Conservation (phyloP, 2,329 filamentous ascomycete genomes). For the Purpureocillium lavendulum region DNA sequence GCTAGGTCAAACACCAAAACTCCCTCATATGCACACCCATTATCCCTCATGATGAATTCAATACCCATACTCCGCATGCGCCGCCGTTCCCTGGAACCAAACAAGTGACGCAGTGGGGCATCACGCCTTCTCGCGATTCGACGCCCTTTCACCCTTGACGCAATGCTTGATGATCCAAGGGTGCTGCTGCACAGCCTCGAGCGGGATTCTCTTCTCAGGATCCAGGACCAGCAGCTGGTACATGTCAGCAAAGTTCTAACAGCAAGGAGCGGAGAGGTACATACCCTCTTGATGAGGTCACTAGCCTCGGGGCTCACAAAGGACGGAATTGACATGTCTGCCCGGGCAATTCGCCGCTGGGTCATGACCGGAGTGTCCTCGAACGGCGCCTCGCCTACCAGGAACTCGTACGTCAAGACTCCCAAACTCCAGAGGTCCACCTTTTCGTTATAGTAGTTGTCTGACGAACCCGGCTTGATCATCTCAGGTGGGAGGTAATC, state of each 20-base stretch:
- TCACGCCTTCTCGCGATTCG: constrained; percentile 38
- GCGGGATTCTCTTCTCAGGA: constrained; percentile 83
- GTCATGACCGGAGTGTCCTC: constrained; percentile 96
- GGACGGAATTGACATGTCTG: constrained; percentile 85
- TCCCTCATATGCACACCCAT: constrained; percentile 21
- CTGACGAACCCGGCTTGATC: constrained; percentile 71
- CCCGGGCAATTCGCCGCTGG: constrained; percentile 76
- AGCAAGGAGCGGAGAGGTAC: constrained; percentile 15
- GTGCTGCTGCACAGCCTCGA: constrained; percentile 82
- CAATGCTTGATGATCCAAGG: constrained; percentile 98
- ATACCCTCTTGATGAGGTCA: constrained; percentile 85
- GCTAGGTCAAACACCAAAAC: constrained; percentile 11
- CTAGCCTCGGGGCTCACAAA: constrained; percentile 86
- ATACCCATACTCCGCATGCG: not conserved
- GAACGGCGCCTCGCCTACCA: constrained; percentile 93
- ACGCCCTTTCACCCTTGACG: constrained; percentile 50
- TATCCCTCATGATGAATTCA: constrained; percentile 7
- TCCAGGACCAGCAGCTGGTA: constrained; percentile 79
- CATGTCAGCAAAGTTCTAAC: constrained; percentile 12
- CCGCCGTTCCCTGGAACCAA: not conserved
- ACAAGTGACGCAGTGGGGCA: not conserved
- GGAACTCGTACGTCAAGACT: constrained; percentile 90
- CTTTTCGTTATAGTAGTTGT: constrained; percentile 91
- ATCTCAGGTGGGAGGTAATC: constrained; percentile 98
- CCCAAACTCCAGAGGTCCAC: constrained; percentile 95